These are phyloP conservation scores for Gossypium ekmanianum DNA, from an alignment of 345 rosid genomes.

Conservation along the genomic window DNA sequence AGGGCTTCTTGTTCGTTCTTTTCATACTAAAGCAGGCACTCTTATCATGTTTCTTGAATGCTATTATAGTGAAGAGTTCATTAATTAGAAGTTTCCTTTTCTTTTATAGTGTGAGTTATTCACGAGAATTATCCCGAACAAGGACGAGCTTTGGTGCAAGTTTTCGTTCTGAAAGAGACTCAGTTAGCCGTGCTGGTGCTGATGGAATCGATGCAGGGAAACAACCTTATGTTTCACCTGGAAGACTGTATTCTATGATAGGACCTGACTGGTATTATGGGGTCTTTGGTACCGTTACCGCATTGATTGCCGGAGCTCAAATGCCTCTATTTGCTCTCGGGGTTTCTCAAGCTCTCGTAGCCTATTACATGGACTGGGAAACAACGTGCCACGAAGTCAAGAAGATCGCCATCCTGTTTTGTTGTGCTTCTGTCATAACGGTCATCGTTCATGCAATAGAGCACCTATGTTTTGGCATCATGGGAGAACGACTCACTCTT, in stretches of 20 bases:
- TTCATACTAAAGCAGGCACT: background rate
- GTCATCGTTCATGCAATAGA: slow-evolving; percentile 60
- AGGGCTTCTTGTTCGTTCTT: background rate
- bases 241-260: slow-evolving; percentile 73
- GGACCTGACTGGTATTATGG: slow-evolving; percentile 91
- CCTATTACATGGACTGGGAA: slow-evolving; percentile 85
- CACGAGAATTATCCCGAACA: slow-evolving; percentile 63
- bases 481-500: slow-evolving; percentile 91
- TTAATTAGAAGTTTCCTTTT: background rate
- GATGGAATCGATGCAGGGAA: slow-evolving; percentile 43
- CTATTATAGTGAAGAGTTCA: slow-evolving; percentile 4
- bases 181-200: slow-evolving; percentile 38
- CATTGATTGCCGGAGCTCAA: slow-evolving; percentile 76
- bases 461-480: slow-evolving; percentile 73
- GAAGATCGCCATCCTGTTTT: slow-evolving; percentile 65
- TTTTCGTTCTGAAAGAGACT: slow-evolving; percentile 80
- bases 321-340: slow-evolving; percentile 98
- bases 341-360: slow-evolving; percentile 81
- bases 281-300: slow-evolving; percentile 57
- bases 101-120: slow-evolving; percentile 43
- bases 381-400: slow-evolving; percentile 61
- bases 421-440: slow-evolving; percentile 56
- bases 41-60: background rate
- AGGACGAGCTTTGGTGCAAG: slow-evolving; percentile 68
- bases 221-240: slow-evolving; percentile 41